Evolutionary conservation across 768 basidiomycete genomes (phyloP).

Genomic region (Kwoniella bestiolae): DNA sequence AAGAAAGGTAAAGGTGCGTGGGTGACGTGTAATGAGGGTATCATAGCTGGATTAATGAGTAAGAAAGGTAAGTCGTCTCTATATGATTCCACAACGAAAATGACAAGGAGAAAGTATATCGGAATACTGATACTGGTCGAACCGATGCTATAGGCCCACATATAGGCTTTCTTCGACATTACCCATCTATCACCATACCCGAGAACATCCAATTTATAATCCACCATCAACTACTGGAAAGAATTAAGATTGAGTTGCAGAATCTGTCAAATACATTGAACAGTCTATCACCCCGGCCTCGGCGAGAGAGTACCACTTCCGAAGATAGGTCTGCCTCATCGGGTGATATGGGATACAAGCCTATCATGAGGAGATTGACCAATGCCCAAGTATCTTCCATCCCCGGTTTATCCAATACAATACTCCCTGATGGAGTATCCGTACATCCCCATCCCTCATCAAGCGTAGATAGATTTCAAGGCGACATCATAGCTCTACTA

Average conservation of each 20-base stretch:
- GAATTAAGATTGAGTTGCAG: constrained; percentile 11
- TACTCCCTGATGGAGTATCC: too few species aligned
- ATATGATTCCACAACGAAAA: not conserved
- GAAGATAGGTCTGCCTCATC: too few species aligned
- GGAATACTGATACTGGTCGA: not conserved
- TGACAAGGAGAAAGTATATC: not conserved
- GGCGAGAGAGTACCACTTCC: too few species aligned
- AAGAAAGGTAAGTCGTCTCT: constrained; percentile 12
- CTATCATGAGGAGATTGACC: constrained; percentile 6
- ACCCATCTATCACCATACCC: constrained; percentile 15
- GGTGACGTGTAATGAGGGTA: constrained; percentile 5
- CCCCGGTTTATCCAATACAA: too few species aligned
- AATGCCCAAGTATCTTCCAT: not conserved
- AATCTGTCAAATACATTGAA: too few species aligned
- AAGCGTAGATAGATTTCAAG: not conserved
- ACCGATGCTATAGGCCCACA: constrained; percentile 18
- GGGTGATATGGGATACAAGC: not conserved
- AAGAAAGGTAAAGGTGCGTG: constrained; percentile 22
- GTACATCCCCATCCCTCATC: too few species aligned
- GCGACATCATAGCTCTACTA: constrained; percentile 12
- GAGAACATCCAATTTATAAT: constrained; percentile 8
- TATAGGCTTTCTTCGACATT: constrained; percentile 10
- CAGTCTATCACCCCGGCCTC: not conserved
- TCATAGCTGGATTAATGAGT: constrained; percentile 4
- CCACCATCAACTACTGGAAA: constrained; percentile 10